phyloP scores from a whole-genome alignment of 202 grass and related monocot genomes.

The Elaeis oleifera region DNA sequence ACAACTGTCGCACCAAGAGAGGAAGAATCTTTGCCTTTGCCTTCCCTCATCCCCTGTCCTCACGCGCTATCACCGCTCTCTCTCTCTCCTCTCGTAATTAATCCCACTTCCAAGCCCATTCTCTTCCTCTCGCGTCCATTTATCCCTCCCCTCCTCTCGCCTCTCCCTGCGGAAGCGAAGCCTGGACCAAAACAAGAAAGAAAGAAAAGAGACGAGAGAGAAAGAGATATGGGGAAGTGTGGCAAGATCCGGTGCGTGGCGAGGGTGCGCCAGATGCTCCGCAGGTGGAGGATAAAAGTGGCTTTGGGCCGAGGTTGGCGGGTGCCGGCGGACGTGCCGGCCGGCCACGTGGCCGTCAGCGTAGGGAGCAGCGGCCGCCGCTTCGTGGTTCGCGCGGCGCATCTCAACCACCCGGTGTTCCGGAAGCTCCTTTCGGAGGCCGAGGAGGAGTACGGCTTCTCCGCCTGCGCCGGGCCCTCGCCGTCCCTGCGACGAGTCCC shows the following conservation, averaged over 20 bases:
- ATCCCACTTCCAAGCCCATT: too few species aligned
- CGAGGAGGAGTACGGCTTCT: conserved; percentile 11
- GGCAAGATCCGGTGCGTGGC: conserved; percentile 14
- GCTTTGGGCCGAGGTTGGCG: background rate
- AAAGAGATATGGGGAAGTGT: background rate
- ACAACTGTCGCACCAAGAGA: too few species aligned
- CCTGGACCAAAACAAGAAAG: too few species aligned
- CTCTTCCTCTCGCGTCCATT: too few species aligned
- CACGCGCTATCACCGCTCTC: too few species aligned
- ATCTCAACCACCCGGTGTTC: conserved; percentile 6
- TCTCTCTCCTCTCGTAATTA: too few species aligned
- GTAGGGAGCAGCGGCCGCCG: conserved; percentile 1
- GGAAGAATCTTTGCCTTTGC: too few species aligned
- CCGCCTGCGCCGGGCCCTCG: background rate
- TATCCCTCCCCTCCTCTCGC: too few species aligned
- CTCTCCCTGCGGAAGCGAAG: too few species aligned
- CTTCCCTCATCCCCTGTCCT: too few species aligned
- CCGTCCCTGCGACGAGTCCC: background rate
- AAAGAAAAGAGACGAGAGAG: too few species aligned
- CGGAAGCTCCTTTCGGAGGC: conserved; percentile 6
- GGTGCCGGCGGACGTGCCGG: conserved; percentile 2
- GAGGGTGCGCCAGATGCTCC: background rate
- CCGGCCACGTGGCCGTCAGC: conserved; percentile 7
- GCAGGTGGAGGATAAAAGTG: conserved; percentile 2
- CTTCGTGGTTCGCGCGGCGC: background rate